Conservation (phyloP, 495 filamentous ascomycete genomes). For the Sabuloglossum arenarium region DNA sequence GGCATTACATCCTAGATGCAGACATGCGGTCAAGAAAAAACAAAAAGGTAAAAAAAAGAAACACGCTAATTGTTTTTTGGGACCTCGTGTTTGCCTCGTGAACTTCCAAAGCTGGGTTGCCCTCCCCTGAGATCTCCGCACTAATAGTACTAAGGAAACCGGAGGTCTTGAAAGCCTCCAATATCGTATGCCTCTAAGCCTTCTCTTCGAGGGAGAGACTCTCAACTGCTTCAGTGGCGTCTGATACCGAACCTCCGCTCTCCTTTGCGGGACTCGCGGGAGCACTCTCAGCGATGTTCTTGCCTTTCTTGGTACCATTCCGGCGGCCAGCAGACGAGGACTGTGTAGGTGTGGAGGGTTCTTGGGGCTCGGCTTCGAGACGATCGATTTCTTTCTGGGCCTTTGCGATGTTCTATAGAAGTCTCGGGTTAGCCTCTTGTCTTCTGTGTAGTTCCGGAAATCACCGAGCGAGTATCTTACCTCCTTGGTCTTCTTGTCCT, state of each 20-base stretch:
- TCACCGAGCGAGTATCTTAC: conserved; percentile 25
- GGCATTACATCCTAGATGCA: no score
- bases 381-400: conserved; percentile 46
- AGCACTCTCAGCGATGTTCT: not conserved
- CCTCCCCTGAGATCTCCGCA: no score
- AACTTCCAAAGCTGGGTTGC: no score
- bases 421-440: conserved; percentile 7
- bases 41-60: no score
- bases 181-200: not conserved
- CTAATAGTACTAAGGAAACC: no score
- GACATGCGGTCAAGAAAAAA: no score
- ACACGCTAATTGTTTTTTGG: no score
- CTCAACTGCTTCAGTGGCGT: not conserved
- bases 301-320: not conserved
- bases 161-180: not conserved
- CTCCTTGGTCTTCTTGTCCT: conserved; percentile 76
- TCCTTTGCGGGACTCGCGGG: not conserved
- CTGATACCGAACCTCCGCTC: not conserved
- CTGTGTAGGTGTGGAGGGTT: conserved; percentile 8
- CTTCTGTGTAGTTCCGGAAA: conserved; percentile 5
- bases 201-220: not conserved
- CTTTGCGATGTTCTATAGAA: conserved; percentile 45
- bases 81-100: no score
- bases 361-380: conserved; percentile 31
- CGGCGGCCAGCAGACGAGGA: not conserved